Conservation (phyloP, 768 basidiomycete species). For the Galerina sulciceps region DNA sequence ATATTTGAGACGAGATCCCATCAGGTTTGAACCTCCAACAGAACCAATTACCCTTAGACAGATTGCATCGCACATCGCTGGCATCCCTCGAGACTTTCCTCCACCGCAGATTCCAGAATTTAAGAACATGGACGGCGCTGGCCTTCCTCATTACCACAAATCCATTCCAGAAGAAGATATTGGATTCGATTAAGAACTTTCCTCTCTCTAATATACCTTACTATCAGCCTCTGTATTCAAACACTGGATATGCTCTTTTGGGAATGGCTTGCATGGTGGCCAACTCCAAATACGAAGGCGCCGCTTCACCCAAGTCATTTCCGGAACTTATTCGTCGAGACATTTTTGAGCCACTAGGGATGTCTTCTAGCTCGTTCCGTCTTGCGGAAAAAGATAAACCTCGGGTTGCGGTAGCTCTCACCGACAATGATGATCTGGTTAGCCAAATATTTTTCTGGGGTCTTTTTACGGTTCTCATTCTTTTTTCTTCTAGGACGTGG, state of each 20-base stretch:
- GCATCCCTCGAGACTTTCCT: background rate
- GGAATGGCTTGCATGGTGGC: background rate
- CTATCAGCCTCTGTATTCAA: background rate
- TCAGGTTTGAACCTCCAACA: background rate
- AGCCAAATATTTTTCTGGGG: background rate
- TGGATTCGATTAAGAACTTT: background rate
- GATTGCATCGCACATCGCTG: background rate
- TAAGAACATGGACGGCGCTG: conserved; percentile 1
- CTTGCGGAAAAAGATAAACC: background rate
- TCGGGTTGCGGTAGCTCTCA: background rate
- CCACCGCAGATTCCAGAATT: background rate
- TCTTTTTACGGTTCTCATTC: background rate
- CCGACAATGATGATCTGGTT: background rate
- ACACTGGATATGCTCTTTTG: conserved; percentile 1
- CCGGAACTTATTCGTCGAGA: background rate
- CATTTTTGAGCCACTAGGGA: background rate
- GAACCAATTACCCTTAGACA: background rate
- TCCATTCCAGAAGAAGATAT: background rate
- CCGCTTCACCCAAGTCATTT: background rate
- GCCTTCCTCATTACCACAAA: background rate
- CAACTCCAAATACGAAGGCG: background rate
- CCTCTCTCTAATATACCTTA: background rate
- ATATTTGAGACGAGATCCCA: background rate
- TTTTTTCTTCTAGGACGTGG: background rate
- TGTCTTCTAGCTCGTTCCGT: background rate